Evolutionary conservation across 2,329 filamentous ascomycete species (phyloP).

Genomic region (Aspergillaceae sp.): DNA sequence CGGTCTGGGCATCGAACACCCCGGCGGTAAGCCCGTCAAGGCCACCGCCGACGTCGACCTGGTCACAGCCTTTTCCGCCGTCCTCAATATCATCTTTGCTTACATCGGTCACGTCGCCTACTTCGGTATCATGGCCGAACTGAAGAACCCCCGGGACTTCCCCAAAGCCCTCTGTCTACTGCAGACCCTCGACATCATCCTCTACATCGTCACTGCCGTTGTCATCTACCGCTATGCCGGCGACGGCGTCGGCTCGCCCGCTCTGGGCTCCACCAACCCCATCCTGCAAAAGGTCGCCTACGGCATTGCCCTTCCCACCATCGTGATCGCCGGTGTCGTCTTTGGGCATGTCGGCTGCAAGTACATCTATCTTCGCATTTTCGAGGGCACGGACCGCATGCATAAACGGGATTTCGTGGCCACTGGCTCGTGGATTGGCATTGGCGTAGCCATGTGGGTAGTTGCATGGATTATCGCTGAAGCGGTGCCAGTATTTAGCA

Average conservation of each 20-base stretch:
- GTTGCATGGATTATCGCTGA: slow-evolving; percentile 58
- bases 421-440: slow-evolving; percentile 48
- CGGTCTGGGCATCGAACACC: slow-evolving; percentile 47
- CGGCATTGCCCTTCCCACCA: slow-evolving; percentile 59
- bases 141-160: slow-evolving; percentile 51
- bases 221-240: slow-evolving; percentile 61
- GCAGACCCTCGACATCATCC: slow-evolving; percentile 48
- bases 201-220: slow-evolving; percentile 57
- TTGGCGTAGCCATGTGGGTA: slow-evolving; percentile 48
- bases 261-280: slow-evolving; percentile 53
- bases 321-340: slow-evolving; percentile 59
- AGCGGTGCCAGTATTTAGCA: slow-evolving; percentile 58
- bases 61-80: slow-evolving; percentile 45
- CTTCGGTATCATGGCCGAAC: slow-evolving; percentile 56
- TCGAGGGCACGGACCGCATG: slow-evolving; percentile 49
- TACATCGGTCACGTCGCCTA: slow-evolving; percentile 58
- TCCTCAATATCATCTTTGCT: slow-evolving; percentile 61
- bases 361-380: slow-evolving; percentile 56
- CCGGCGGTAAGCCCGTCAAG: slow-evolving; percentile 16
- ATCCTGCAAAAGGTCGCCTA: slow-evolving; percentile 55
- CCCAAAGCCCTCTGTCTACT: slow-evolving; percentile 53
- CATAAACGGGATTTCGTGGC: slow-evolving; percentile 41
- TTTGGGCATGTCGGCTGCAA: slow-evolving; percentile 57
- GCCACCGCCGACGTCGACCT: slow-evolving; percentile 22
- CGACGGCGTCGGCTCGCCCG: slow-evolving; percentile 51